These are phyloP conservation scores for Capsicum pubescens DNA, from an alignment of 257 asterid genomes.

Conservation along the genomic window DNA sequence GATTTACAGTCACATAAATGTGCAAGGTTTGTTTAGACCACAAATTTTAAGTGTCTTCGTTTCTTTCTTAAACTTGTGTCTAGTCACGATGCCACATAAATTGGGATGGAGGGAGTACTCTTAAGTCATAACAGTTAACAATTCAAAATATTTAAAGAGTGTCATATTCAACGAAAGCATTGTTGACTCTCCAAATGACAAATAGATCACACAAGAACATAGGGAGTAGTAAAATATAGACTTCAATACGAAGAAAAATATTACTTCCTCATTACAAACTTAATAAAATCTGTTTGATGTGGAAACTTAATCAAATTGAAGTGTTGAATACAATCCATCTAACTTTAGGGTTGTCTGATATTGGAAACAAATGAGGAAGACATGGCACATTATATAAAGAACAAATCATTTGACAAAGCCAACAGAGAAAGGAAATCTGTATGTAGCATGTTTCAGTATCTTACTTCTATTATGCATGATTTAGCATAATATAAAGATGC, in stretches of 20 bases:
- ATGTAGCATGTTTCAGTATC: not conserved
- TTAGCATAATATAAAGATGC: not conserved
- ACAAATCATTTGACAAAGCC: not conserved
- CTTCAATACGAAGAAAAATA: not conserved
- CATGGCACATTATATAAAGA: not conserved
- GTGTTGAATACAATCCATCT: not conserved
- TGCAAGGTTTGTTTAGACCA: no score
- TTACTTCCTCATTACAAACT: not conserved
- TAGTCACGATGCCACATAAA: no score
- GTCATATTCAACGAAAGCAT: not conserved
- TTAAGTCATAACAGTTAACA: not conserved
- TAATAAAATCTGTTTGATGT: not conserved
- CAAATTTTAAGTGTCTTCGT: no score
- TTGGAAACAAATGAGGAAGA: conserved; percentile 6
- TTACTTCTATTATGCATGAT: not conserved
- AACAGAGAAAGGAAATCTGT: not conserved
- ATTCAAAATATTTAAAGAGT: not conserved
- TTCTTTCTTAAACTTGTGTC: no score
- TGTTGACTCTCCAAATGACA: not conserved
- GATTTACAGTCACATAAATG: no score
- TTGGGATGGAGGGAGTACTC: no score
- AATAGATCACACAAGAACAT: not conserved
- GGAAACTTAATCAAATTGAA: not conserved
- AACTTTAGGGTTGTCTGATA: not conserved
- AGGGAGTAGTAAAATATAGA: not conserved